Evolutionary conservation across 164 flowering plant genomes (phyloP), one percentile per base, ranked within the genome.

Genomic region (Aristolochia fimbriata): DNA sequence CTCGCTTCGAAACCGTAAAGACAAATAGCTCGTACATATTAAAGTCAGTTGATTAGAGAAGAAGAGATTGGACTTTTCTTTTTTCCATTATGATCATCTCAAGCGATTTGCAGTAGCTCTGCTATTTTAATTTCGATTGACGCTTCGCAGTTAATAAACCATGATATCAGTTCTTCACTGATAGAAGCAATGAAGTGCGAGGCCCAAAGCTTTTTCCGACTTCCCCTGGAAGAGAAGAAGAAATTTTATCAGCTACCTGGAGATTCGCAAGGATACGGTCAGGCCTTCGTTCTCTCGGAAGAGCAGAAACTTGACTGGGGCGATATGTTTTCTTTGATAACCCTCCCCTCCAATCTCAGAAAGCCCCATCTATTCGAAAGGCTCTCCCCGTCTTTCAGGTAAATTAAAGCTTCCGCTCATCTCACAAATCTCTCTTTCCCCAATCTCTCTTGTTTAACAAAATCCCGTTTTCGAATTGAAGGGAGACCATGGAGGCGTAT

Each of bases 231-330:
- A 55, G 80, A 80, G 70, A 78, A 77, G 73, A 63, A 62, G 62
- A 70, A 45, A 16, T 72, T 60, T 57, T 71, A 63, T 9, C 80
- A 73, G 68, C 52, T 15, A 22, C 74, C 77, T 10, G 69, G 75
- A n/a, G 54, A 6, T 48, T 50, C 75, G 15, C 79, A 83, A 68
- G 87, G 84, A 47, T 80, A 69, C 65, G 86, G 81, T 0, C 83
- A 82, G 60, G 77, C 80, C 15, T 76, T 76, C 78, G 77, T 79
- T 24, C 53, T 76, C 1, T 72, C 81, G 17, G 74, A 79, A 47
- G 78, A 77, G 23, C 81, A 73, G 45, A 77, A 77, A 62, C 82
- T 79, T 47, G 81, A 82, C 20, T 82, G 81, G 86, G 73, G 63
- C 5, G 84, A 80, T 73, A 68, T 78, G 74, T 59, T 74, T 33